These are phyloP conservation scores for Lagenidium sp. DNA, from an alignment of 352 stramenopile species.

Conservation along the genomic window DNA sequence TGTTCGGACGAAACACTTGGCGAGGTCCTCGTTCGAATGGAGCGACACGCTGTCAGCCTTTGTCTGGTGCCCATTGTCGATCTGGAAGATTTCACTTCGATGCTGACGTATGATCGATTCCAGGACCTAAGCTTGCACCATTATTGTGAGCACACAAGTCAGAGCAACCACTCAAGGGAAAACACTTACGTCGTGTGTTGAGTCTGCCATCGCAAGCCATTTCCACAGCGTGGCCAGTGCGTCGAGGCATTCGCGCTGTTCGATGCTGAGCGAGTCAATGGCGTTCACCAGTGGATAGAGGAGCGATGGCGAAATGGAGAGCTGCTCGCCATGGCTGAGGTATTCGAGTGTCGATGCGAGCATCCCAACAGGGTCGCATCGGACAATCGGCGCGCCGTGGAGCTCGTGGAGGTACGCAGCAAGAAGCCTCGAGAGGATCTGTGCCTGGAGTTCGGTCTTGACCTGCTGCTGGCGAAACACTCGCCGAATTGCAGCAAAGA, in stretches of 20 bases:
- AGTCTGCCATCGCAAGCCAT: slow-evolving; percentile 26
- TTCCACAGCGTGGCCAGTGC: slow-evolving; percentile 47
- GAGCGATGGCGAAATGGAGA: slow-evolving; percentile 23
- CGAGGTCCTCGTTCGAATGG: slow-evolving; percentile 9
- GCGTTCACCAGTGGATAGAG: slow-evolving; percentile 66
- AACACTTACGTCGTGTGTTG: too few relatives aligned
- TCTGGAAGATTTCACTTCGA: slow-evolving; percentile 23
- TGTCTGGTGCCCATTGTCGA: slow-evolving; percentile 6
- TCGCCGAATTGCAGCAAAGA: slow-evolving; percentile 36
- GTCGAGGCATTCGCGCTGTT: slow-evolving; percentile 67
- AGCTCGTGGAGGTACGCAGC: slow-evolving; percentile 32
- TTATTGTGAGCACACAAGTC: too few relatives aligned
- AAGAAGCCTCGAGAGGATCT: slow-evolving; percentile 31
- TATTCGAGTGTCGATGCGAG: slow-evolving; percentile 60
- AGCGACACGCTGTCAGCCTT: neutral
- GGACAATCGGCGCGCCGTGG: slow-evolving; percentile 29
- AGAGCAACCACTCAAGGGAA: too few relatives aligned
- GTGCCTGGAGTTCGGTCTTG: slow-evolving; percentile 20
- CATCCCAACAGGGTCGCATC: slow-evolving; percentile 36
- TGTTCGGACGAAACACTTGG: slow-evolving; percentile 52
- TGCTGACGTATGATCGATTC: slow-evolving; percentile 25
- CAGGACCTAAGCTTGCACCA: too few relatives aligned
- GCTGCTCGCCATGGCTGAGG: slow-evolving; percentile 10
- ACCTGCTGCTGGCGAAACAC: slow-evolving; percentile 41
- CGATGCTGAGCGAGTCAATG: slow-evolving; percentile 53